Evolutionary conservation across 2,329 filamentous ascomycete genomes (phyloP), one percentile per base, ranked within the genome.

Genomic region (Penicillium brevicompactum): DNA sequence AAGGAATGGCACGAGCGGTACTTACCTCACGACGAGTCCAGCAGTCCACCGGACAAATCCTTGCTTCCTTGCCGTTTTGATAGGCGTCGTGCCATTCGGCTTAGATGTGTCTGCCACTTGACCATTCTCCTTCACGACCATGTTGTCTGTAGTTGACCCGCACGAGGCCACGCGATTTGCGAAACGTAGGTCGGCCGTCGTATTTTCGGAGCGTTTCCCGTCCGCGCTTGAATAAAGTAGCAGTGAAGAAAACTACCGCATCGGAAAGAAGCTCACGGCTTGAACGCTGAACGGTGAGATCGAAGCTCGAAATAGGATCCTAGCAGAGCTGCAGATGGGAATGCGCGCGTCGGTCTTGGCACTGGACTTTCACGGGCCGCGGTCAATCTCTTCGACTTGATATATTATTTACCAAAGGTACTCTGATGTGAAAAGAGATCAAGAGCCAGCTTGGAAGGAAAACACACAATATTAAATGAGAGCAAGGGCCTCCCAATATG

Each of bases 1-100:
- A 10, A 38, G 24, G 41, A 45, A 48, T 40, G 50, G 42, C 34
- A 63, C 46, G 51, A 40, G 3, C n/a, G 46, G 31, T 45, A 59
- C 72, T 51, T 67, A 75, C 73, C 73, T 70, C 47, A 71, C 66
- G 22, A 71, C 47, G 49, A 75, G 52, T 22, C 71, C 71, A 32
- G 73, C 31, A 21, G 68, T 70, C 73, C 73, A 75, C 34, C 70
- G 65, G 14, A 73, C 31, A 27, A 65, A 58, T 46, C 63, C 62
- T 45, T 52, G 62, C 51, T 48, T 56, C 55, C 55, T 57, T 66
- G 43, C 56, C 58, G 46, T 52, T 47, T 30, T 30, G 21, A 22
- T 24, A 22, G 59, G 52, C 37, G 52, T 52, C 40, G 34, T 56
- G 14, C 49, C 51, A 27, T 60, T 55, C 37, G 54, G 22, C 38